Base-by-base conservation (phyloP, 2,329 filamentous ascomycete species). In the Cucurbitaria berberidis region DNA sequence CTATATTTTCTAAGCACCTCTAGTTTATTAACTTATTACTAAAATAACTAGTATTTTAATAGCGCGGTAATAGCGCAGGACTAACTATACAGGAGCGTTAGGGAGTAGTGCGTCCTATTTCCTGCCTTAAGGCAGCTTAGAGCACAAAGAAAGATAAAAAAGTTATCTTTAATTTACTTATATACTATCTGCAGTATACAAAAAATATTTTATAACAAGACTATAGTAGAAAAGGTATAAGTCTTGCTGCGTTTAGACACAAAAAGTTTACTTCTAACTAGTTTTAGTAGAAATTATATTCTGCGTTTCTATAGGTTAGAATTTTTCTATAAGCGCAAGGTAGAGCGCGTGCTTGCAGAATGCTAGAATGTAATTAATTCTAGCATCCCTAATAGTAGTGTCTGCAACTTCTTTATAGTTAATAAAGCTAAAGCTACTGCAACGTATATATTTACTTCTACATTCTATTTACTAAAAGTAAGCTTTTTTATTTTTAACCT, bases 401-500 rank as follows among this genome's bases (percentile, higher is more conserved):
- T 41, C 11, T 41, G 38, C 43, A 54, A 55, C 15, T 15, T 63
- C 2, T 64, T 64, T 21, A 48, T 64, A 34, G 59, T 61, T 1
- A 55, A 62, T 16, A 59, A 66, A 41, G 55, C 61, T 10, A 61
- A 66, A 38, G 61, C 63, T 1, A 51, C 57, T 9, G 63, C 59
- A 9, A 57, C 45, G 18, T 29, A 55, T 15, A 55, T 48, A 1
- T 39, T 62, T 11, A 30, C 26, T 3, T 48, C 22, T 5, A 8
- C 9, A 5, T 26, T 26, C 19, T 9, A 26, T 15, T 27, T 5
- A 16, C 13, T 8, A 7, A 3, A 46, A 15, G 18, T 40, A 35
- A 26, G 19, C 15, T 15, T 11, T 9, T 3, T 13, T 3, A 3
- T 30, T 3, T 30, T 7, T 13, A 3, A 13, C 6, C 9, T 3